These are phyloP conservation scores for Didymellaceae sp. DNA, from an alignment of 2,329 filamentous ascomycete species.

Conservation along the genomic window DNA sequence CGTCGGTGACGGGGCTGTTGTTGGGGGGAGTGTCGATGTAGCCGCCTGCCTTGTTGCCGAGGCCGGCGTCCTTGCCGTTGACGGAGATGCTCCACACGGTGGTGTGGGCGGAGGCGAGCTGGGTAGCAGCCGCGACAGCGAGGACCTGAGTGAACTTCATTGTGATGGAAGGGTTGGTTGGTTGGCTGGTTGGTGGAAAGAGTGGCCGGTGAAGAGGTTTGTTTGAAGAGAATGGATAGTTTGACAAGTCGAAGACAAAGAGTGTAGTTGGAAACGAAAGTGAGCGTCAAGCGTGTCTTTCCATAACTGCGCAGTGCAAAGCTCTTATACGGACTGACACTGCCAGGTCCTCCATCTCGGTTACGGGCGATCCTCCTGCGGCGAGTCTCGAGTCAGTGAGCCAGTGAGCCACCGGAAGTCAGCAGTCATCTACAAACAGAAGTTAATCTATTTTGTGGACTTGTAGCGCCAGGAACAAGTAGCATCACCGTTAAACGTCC, in stretches of 20 bases:
- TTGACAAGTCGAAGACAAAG: constrained; percentile 27
- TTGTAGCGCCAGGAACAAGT: constrained; percentile 18
- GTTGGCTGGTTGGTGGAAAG: constrained; percentile 19
- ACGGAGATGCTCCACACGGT: constrained; percentile 49
- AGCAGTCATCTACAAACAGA: constrained; percentile 20
- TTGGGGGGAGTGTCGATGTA: constrained; percentile 57
- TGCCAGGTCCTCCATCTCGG: constrained; percentile 25
- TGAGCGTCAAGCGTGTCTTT: constrained; percentile 42
- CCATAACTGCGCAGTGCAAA: constrained; percentile 10
- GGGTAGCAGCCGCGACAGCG: constrained; percentile 37
- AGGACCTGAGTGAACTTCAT: constrained; percentile 44
- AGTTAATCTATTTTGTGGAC: constrained; percentile 22
- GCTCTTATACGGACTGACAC: constrained; percentile 40
- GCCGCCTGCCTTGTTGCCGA: constrained; percentile 46
- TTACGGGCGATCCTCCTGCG: constrained; percentile 14
- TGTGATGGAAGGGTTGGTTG: constrained; percentile 6
- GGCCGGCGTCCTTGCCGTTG: constrained; percentile 50
- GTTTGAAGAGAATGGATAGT: constrained; percentile 21
- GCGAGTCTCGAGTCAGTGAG: neutral
- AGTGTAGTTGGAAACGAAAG: constrained; percentile 29
- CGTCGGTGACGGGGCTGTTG: constrained; percentile 47
- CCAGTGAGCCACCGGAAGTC: constrained; percentile 22
- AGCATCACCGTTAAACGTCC: constrained; percentile 25
- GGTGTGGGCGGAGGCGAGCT: constrained; percentile 41
- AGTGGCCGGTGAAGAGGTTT: constrained; percentile 14